phyloP scores from a whole-genome alignment of 768 basidiomycete species.

The Naganishia vaughanmartiniae region DNA sequence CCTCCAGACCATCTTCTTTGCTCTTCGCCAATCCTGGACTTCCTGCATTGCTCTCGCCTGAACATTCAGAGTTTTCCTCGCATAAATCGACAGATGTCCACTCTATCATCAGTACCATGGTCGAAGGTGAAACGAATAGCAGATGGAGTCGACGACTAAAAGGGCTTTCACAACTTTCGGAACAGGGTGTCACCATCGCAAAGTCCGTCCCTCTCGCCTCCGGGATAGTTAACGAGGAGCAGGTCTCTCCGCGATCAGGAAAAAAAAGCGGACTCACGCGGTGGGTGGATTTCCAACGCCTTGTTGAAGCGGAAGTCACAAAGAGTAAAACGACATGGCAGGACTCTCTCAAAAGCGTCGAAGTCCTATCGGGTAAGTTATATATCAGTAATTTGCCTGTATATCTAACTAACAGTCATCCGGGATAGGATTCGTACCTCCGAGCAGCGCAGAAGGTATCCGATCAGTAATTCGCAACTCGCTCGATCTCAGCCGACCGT shows the following conservation, averaged over 20 bases:
- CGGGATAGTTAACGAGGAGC: no score
- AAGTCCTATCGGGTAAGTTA: conserved; percentile 14
- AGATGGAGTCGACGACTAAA: conserved; percentile 16
- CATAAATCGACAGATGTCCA: conserved; percentile 16
- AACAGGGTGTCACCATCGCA: background rate
- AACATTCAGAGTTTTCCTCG: background rate
- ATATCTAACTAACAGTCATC: background rate
- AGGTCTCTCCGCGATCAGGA: background rate
- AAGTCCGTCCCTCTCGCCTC: background rate
- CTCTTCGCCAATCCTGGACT: background rate
- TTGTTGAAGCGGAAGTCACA: conserved; percentile 17
- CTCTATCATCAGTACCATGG: conserved; percentile 24
- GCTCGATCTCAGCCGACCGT: conserved; percentile 21
- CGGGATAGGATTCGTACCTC: conserved; percentile 27
- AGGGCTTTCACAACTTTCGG: conserved; percentile 4
- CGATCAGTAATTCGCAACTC: conserved; percentile 19
- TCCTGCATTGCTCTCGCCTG: background rate
- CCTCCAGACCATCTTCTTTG: conserved; percentile 7
- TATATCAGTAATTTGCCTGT: background rate
- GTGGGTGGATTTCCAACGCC: conserved; percentile 19
- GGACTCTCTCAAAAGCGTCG: conserved; percentile 20
- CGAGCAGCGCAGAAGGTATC: conserved; percentile 18
- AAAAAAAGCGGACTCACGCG: background rate
- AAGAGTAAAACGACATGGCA: conserved; percentile 22
- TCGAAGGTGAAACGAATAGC: background rate